Conservation (phyloP, 805 yeast species). For the Nakazawaea siamensis region DNA sequence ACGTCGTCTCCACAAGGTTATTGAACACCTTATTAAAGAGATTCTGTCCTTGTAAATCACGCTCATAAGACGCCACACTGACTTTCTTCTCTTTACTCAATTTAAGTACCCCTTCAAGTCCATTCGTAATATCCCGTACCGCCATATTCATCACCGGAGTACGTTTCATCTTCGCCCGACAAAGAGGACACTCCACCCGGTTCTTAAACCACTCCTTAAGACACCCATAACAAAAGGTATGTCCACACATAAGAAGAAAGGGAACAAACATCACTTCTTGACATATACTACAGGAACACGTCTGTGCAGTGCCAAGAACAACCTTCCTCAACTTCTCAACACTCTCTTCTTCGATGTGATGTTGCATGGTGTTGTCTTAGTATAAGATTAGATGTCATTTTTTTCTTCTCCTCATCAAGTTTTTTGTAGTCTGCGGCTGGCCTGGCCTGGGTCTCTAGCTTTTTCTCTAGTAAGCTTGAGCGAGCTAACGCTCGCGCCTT, state of each 20-base stretch:
- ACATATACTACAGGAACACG: slow-evolving; percentile 54
- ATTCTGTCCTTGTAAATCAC: slow-evolving; percentile 28
- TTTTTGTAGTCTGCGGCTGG: no score
- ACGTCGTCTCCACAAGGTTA: slow-evolving; percentile 38
- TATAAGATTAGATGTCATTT: no score
- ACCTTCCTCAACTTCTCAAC: no score
- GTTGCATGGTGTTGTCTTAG: no score
- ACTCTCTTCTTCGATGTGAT: no score
- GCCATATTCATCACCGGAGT: slow-evolving; percentile 47
- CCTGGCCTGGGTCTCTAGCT: no score
- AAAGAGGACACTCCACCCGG: slow-evolving; percentile 59
- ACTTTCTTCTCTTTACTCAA: no score
- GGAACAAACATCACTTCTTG: slow-evolving; percentile 65
- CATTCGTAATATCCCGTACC: slow-evolving; percentile 34
- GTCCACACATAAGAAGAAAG: slow-evolving; percentile 59
- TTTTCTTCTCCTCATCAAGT: no score
- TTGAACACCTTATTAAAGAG: slow-evolving; percentile 45
- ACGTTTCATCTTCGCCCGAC: slow-evolving; percentile 40
- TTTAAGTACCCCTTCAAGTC: no score
- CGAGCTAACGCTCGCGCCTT: no score
- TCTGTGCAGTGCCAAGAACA: slow-evolving; percentile 15
- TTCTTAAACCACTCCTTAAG: slow-evolving; percentile 53
- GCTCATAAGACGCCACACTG: no score
- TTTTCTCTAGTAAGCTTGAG: no score
- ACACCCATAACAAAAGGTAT: slow-evolving; percentile 65